Percentiles rank a stretch among this genome's conserved stretches.
Conservation (phyloP, 1,284 basidiomycete genomes). For the Pisolithus thermaeus region DNA sequence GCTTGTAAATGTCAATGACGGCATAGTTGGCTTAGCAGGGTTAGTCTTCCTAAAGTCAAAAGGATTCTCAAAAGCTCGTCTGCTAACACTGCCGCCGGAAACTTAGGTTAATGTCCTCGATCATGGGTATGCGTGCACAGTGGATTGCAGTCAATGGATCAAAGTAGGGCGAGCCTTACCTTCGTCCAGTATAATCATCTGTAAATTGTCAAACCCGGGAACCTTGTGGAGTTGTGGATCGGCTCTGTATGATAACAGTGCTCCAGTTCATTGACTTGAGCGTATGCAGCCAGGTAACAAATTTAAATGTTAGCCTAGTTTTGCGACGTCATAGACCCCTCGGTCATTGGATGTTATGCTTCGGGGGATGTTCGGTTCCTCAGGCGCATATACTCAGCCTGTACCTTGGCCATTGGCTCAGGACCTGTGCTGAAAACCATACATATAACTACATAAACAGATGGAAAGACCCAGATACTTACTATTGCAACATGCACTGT, state of each 20-base stretch:
- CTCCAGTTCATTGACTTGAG: no score
- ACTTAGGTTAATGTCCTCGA: conserved; percentile 21
- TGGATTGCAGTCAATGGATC: conserved; percentile 23
- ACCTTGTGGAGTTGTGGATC: no score
- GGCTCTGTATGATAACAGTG: no score
- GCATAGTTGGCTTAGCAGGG: conserved; percentile 80
- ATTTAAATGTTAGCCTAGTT: no score
- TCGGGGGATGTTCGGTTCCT: conserved; percentile 33
- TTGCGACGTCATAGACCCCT: no score
- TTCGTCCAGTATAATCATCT: no score
- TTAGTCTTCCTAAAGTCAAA: conserved; percentile 32
- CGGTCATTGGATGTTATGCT: neutral
- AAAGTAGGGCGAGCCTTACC: conserved; percentile 13
- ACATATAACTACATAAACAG: neutral
- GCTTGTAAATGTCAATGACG: conserved; percentile 80
- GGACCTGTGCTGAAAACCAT: conserved; percentile 52
- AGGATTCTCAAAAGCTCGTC: neutral
- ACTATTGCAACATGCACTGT: conserved; percentile 80
- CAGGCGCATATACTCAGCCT: conserved; percentile 67
- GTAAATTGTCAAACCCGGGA: no score
- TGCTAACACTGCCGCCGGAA: conserved; percentile 5
- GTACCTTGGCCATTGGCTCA: conserved; percentile 66
- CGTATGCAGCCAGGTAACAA: no score
- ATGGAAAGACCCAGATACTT: conserved; percentile 28
- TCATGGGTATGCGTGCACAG: conserved; percentile 27